A percentile compares a stretch with the other conserved stretches of the same genome.
Conservation (phyloP, 164 flowering plant genomes). For the Amborella trichopoda region DNA sequence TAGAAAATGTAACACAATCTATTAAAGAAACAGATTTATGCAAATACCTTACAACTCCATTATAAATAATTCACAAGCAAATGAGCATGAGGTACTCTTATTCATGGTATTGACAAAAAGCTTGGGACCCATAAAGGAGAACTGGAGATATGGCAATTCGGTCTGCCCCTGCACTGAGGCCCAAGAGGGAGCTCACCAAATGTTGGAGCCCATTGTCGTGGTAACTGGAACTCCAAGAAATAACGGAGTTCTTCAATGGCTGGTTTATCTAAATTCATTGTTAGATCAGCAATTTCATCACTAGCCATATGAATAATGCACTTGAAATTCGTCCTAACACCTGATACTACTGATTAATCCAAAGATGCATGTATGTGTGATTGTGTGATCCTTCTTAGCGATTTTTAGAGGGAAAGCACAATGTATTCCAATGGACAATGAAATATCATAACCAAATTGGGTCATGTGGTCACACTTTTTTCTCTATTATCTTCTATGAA, state of each 20-base stretch:
- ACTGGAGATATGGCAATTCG: slow-evolving; percentile 51
- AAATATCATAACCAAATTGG: not conserved
- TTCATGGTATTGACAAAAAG: slow-evolving; percentile 60
- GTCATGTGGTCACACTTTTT: too few relatives aligned
- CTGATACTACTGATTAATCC: too few relatives aligned
- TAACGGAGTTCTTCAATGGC: slow-evolving; percentile 71
- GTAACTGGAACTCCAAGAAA: slow-evolving; percentile 81
- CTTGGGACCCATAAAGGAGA: slow-evolving; percentile 84
- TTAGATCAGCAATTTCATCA: not conserved
- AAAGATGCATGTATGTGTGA: not conserved
- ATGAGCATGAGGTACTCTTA: slow-evolving; percentile 19
- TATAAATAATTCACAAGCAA: not conserved
- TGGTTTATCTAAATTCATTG: slow-evolving; percentile 62
- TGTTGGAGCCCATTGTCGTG: slow-evolving; percentile 92
- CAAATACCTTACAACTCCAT: not conserved
- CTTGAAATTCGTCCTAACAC: too few relatives aligned
- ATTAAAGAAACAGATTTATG: not conserved
- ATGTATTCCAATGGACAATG: not conserved
- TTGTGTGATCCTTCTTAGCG: not conserved
- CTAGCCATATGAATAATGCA: too few relatives aligned
- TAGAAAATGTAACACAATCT: not conserved
- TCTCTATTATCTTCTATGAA: too few relatives aligned
- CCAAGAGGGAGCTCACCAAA: slow-evolving; percentile 90
- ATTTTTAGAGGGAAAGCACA: not conserved
- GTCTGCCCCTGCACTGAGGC: slow-evolving; percentile 60